These are phyloP conservation scores for Filobasidium wieringae DNA, from an alignment of 768 basidiomycete genomes.

Conservation along the genomic window DNA sequence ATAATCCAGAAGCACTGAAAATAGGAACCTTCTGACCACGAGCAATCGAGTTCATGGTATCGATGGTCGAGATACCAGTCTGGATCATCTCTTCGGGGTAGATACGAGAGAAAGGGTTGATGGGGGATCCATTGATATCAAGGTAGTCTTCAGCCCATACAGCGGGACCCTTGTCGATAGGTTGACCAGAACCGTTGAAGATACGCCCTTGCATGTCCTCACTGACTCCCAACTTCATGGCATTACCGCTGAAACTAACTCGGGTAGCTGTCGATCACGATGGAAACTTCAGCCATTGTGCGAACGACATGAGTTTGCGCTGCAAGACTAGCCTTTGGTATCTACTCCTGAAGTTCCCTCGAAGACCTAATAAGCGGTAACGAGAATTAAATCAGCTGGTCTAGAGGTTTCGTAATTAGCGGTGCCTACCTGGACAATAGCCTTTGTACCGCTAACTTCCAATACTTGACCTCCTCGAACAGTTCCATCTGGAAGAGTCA, in stretches of 20 bases:
- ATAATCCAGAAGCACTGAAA: conserved; percentile 96
- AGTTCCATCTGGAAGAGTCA: conserved; percentile 89
- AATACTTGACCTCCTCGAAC: conserved; percentile 94
- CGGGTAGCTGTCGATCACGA: conserved; percentile 60
- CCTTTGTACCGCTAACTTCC: conserved; percentile 96
- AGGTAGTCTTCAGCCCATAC: conserved; percentile 99
- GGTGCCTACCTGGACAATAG: conserved; percentile 63
- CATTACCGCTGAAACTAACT: conserved; percentile 93
- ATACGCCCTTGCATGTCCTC: conserved; percentile 99
- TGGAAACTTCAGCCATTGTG: neutral
- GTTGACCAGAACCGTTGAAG: conserved; percentile 96
- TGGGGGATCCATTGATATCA: conserved; percentile 98
- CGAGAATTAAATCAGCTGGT: neutral
- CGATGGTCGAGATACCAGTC: conserved; percentile 90
- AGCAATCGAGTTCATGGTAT: conserved; percentile 69
- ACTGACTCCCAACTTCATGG: conserved; percentile 97
- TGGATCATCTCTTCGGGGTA: conserved; percentile 99
- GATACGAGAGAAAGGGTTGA: conserved; percentile 65
- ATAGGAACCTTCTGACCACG: conserved; percentile 99
- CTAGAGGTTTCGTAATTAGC: neutral
- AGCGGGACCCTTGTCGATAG: conserved; percentile 96
- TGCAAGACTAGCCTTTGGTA: conserved; percentile 42
- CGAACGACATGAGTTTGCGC: neutral
- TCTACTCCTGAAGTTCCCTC: conserved; percentile 97
- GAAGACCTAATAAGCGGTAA: conserved; percentile 50